These are phyloP conservation scores for Fusarium pseudograminearum DNA, from an alignment of 2,329 filamentous ascomycete species.

Conservation along the genomic window DNA sequence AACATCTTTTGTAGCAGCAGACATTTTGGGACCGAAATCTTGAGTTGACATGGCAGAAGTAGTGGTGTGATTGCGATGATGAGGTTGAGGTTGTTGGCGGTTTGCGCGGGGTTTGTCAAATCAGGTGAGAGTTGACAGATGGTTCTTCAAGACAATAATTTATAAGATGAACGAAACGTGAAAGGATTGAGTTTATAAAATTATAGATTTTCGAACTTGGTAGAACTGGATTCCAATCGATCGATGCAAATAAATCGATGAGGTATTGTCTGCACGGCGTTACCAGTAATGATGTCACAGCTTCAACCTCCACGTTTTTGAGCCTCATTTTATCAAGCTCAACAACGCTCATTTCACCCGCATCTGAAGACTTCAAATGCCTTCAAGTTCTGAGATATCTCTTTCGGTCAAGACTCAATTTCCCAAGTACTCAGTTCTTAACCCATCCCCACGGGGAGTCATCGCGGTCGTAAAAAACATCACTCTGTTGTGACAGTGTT, in stretches of 20 bases:
- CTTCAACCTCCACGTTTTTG: slow-evolving; percentile 5
- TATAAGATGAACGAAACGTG: background rate
- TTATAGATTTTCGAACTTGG: background rate
- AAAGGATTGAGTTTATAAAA: background rate
- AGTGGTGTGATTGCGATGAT: slow-evolving; percentile 5
- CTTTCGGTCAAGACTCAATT: background rate
- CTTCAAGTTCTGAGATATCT: background rate
- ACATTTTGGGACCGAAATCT: slow-evolving; percentile 63
- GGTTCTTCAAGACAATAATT: background rate
- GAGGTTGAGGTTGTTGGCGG: slow-evolving; percentile 8
- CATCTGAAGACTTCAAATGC: background rate
- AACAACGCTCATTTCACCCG: background rate
- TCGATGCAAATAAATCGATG: slow-evolving; percentile 16
- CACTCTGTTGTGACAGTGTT: background rate
- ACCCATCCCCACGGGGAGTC: background rate
- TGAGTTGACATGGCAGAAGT: slow-evolving; percentile 43
- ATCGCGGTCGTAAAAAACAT: background rate
- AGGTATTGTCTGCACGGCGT: slow-evolving; percentile 28
- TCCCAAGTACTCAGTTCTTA: background rate
- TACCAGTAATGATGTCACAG: slow-evolving; percentile 41
- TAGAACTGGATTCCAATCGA: slow-evolving; percentile 18
- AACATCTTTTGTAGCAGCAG: slow-evolving; percentile 77
- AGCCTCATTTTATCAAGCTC: background rate
- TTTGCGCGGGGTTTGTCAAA: slow-evolving; percentile 4
- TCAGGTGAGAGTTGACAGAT: background rate